Evolutionary conservation across 2,329 filamentous ascomycete genomes (phyloP), one percentile per base, ranked within the genome.

Genomic region (Nemania serpens): DNA sequence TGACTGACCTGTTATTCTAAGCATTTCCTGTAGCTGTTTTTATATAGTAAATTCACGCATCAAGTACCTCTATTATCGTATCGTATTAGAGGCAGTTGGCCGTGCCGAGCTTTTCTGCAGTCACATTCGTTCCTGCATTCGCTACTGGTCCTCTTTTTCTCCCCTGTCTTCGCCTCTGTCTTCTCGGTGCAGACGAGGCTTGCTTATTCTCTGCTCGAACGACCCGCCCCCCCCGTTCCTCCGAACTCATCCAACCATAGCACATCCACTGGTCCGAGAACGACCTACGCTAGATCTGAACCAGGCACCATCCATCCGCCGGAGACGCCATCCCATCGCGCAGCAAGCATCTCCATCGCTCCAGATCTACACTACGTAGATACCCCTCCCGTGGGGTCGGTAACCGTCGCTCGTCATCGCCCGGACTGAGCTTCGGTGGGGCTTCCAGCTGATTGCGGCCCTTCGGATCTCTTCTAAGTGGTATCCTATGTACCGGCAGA

Each of bases 241-340:
- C 70, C 70, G 68, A 69, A 66, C 59, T 18, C 57, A 43, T 52
- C 71, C 72, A 73, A 73, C 71, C 70, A 73, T 62, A 63, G 42
- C 49, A 50, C 70, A 69, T 71, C 72, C 72, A 71, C 70, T 73
- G 58, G 72, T 62, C 72, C 72, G 71, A 72, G 68, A 43, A 65
- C 61, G 65, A 70, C 70, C 69, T 68, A 65, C 64, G 59, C 62
- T 62, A 54, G 59, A 68, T 12, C 41, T 20, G 4, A 43, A 17
- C 41, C 34, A 37, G 13, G 34, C 34, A 37, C 10, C 34, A 12
- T 11, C 61, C 62, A 39, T 55, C 60, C n/a, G n/a, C n/a, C n/a
- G 62, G 55, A 62, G 61, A 48, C 18, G 51, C 20, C 56, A n/a
- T n/a, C n/a, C n/a, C n/a, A n/a, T n/a, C n/a, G n/a, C n/a, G n/a